Percentiles rank a stretch among this genome's conserved stretches.
phyloP scores from a whole-genome alignment of 2,329 filamentous ascomycete species.

The Tolypocladium nubicola region DNA sequence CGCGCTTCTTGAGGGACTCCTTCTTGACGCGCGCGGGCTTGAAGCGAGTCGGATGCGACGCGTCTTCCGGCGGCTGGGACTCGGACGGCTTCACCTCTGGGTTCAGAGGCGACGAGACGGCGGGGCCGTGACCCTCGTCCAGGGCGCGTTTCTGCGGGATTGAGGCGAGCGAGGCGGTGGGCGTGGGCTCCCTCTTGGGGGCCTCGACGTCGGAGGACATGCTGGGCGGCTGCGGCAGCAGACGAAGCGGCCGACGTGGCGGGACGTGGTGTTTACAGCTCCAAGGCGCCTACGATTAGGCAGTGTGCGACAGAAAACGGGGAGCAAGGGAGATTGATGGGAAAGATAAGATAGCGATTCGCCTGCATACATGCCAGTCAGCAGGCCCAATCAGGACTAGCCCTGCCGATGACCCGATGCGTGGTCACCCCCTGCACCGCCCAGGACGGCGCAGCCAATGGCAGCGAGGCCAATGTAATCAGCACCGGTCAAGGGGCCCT shows the following conservation, averaged over 20 bases:
- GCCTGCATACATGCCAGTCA: background rate
- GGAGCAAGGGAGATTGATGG: background rate
- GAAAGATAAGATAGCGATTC: constrained; percentile 3
- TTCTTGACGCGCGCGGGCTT: constrained; percentile 47
- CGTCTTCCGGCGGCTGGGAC: constrained; percentile 33
- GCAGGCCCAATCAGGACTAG: constrained; percentile 8
- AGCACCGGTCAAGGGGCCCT: constrained; percentile 2
- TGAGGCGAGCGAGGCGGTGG: constrained; percentile 29
- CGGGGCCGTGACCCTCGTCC: constrained; percentile 60
- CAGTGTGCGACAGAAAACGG: background rate
- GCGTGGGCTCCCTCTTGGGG: constrained; percentile 30
- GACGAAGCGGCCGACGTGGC: background rate
- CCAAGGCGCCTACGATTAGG: too few species aligned
- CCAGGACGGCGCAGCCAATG: constrained; percentile 5
- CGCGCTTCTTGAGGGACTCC: constrained; percentile 57
- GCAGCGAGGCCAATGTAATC: constrained; percentile 8
- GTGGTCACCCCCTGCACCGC: constrained; percentile 6
- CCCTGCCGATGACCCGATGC: constrained; percentile 10
- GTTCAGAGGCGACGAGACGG: constrained; percentile 66
- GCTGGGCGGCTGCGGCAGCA: constrained; percentile 1
- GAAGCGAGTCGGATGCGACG: constrained; percentile 19
- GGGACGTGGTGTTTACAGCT: background rate
- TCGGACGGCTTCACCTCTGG: constrained; percentile 42
- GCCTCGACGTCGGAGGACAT: constrained; percentile 26
- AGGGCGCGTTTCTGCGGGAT: constrained; percentile 55